These are phyloP conservation scores for Triglochin maritima DNA, from an alignment of 106 monocot species.

Conservation along the genomic window DNA sequence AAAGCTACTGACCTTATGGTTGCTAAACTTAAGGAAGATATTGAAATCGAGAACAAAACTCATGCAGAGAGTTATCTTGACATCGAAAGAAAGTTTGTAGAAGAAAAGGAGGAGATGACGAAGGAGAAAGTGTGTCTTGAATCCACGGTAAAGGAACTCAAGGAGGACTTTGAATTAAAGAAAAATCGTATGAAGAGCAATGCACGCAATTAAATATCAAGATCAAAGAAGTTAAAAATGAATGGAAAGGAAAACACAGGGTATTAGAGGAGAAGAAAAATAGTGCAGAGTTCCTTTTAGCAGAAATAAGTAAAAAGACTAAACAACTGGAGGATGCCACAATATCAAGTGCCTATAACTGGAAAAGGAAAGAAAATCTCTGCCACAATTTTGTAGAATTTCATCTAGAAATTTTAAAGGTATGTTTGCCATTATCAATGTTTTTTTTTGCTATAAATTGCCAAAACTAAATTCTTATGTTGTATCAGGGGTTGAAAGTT, in stretches of 20 bases:
- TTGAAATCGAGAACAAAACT: constrained; percentile 26
- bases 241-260: constrained; percentile 27
- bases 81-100: constrained; percentile 12
- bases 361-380: constrained; percentile 29
- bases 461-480: background rate
- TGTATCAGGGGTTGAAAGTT: constrained; percentile 41
- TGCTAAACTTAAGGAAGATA: constrained; percentile 20
- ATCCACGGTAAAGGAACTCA: background rate
- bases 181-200: constrained; percentile 21
- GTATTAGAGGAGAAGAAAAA: constrained; percentile 6
- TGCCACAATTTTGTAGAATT: constrained; percentile 20
- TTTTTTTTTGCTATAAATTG: background rate
- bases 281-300: constrained; percentile 22
- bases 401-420: constrained; percentile 37
- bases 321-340: constrained; percentile 37
- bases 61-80: constrained; percentile 10
- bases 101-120: background rate
- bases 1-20: constrained; percentile 21
- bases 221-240: constrained; percentile 16
- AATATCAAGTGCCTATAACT: constrained; percentile 33
- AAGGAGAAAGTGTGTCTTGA: background rate
- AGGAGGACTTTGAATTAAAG: constrained; percentile 25
- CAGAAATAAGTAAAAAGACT: constrained; percentile 28
- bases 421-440: background rate
- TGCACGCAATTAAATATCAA: constrained; percentile 17